phyloP scores from a whole-genome alignment of 306 rosid genomes.

The Citrullus colocynthis region DNA sequence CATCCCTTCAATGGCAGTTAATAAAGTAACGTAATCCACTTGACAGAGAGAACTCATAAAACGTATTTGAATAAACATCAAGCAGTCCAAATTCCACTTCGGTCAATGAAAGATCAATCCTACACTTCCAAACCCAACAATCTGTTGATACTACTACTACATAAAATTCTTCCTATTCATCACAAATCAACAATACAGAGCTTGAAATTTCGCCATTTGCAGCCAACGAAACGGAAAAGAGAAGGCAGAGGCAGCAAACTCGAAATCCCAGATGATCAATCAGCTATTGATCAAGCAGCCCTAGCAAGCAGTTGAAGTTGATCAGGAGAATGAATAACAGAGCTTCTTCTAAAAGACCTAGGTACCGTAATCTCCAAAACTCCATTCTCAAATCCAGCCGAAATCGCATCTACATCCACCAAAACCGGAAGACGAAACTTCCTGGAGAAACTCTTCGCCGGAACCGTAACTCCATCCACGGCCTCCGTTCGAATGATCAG shows the following conservation, averaged over 20 bases:
- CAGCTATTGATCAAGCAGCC: slow-evolving; percentile 44
- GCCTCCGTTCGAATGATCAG: slow-evolving; percentile 54
- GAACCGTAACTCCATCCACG: slow-evolving; percentile 27
- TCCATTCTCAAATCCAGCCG: slow-evolving; percentile 55
- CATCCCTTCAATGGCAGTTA: too few species aligned
- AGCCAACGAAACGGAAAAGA: background rate
- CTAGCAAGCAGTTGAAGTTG: slow-evolving; percentile 41
- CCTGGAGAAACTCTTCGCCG: slow-evolving; percentile 43
- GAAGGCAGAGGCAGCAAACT: background rate
- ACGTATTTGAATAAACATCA: too few species aligned
- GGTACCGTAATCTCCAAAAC: slow-evolving; percentile 61
- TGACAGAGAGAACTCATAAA: too few species aligned
- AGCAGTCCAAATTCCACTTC: too few species aligned
- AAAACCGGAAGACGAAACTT: slow-evolving; percentile 57
- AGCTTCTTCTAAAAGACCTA: slow-evolving; percentile 29
- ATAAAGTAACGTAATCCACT: too few species aligned
- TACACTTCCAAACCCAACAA: too few species aligned
- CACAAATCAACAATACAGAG: background rate
- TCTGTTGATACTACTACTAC: too few species aligned
- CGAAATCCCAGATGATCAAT: background rate
- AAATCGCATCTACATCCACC: slow-evolving; percentile 43
- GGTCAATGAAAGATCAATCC: too few species aligned
- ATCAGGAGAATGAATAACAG: slow-evolving; percentile 39
- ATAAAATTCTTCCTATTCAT: background rate
- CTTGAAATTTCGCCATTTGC: background rate